Conservation (phyloP, 106 monocot species). For the Hemerocallis citrina region DNA sequence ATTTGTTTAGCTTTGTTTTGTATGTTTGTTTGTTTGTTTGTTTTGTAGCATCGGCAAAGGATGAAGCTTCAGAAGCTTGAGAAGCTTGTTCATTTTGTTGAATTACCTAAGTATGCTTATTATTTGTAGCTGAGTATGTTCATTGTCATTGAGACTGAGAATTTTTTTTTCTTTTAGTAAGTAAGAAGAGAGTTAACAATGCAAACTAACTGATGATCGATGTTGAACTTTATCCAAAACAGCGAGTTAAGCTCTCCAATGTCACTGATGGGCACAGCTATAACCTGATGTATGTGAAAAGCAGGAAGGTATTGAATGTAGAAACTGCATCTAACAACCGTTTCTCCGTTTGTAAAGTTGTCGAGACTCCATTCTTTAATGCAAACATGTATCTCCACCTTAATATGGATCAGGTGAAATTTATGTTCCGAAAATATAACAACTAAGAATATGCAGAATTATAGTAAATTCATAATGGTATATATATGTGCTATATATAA, state of each 20-base stretch:
- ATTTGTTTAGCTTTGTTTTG: too few species aligned
- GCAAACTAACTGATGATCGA: not conserved
- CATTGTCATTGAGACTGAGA: not conserved
- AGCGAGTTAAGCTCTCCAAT: conserved; percentile 39
- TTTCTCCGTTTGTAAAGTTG: conserved; percentile 31
- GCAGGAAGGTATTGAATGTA: conserved; percentile 49
- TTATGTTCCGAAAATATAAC: too few species aligned
- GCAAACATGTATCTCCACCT: conserved; percentile 80
- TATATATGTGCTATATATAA: too few species aligned
- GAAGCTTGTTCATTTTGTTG: too few species aligned
- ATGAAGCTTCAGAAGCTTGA: too few species aligned
- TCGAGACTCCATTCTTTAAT: conserved; percentile 52
- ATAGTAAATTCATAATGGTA: too few species aligned
- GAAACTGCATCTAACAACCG: conserved; percentile 60
- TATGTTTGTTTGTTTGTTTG: too few species aligned
- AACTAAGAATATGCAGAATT: too few species aligned
- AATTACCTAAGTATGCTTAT: too few species aligned
- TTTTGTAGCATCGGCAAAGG: too few species aligned
- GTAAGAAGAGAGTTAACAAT: too few species aligned
- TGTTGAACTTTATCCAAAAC: not conserved
- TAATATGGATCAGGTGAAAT: conserved; percentile 61
- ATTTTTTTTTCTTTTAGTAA: not conserved
- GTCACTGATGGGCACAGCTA: conserved; percentile 67
- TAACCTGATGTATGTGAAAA: conserved; percentile 44
- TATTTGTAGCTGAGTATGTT: too few species aligned